phyloP scores from a whole-genome alignment of 192 early-diverging fungal genomes.

The Mortierella antarctica region DNA sequence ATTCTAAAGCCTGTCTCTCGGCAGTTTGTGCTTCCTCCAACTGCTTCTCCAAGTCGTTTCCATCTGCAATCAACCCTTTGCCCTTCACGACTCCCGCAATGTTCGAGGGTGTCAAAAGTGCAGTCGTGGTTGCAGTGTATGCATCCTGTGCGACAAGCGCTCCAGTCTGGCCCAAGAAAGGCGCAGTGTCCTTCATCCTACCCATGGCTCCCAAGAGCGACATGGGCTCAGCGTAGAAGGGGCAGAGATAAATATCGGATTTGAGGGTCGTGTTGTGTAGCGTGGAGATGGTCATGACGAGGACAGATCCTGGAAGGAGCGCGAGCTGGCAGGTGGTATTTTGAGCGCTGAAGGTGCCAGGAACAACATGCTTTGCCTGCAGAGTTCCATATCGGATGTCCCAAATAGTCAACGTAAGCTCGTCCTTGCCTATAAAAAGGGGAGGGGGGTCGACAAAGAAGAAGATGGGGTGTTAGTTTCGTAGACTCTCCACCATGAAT shows the following conservation, averaged over 20 bases:
- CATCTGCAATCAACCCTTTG: not conserved
- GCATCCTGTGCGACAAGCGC: conserved; percentile 32
- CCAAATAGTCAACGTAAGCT: conserved; percentile 62
- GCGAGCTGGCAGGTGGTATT: conserved; percentile 48
- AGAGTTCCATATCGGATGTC: conserved; percentile 64
- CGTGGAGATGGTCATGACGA: conserved; percentile 52
- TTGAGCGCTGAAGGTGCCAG: conserved; percentile 17
- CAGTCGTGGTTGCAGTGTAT: conserved; percentile 31
- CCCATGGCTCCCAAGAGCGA: conserved; percentile 65
- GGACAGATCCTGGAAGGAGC: conserved; percentile 53
- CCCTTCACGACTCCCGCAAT: conserved; percentile 16
- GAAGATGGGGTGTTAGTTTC: not conserved
- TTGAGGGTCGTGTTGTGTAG: conserved; percentile 39
- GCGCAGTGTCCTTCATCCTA: conserved; percentile 57
- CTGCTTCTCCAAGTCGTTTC: conserved; percentile 25
- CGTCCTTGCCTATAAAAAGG: conserved; percentile 18
- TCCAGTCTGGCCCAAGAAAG: conserved; percentile 32
- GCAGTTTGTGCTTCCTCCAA: conserved; percentile 25
- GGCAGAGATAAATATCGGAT: conserved; percentile 56
- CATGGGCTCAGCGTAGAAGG: conserved; percentile 60
- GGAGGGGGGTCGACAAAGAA: not conserved
- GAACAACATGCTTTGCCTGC: conserved; percentile 52
- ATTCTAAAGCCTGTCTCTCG: conserved; percentile 29
- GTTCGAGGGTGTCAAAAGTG: conserved; percentile 20
- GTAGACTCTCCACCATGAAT: too few relatives aligned